phyloP scores from a whole-genome alignment of 768 basidiomycete genomes.

The Lentinula guzmanii region DNA sequence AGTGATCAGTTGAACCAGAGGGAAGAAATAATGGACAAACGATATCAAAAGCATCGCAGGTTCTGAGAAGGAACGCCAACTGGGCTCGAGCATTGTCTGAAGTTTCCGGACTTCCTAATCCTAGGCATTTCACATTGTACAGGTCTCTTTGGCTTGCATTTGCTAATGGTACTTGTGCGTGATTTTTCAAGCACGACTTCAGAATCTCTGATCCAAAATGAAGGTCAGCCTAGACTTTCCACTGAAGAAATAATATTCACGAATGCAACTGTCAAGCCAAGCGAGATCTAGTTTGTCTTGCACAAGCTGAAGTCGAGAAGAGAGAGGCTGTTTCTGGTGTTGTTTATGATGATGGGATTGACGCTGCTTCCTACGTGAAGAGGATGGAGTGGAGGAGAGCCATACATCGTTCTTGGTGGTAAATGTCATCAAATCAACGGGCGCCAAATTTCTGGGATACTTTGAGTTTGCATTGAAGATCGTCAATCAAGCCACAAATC shows the following conservation, averaged over 20 bases:
- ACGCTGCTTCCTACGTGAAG: background rate
- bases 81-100: slow-evolving; percentile 5
- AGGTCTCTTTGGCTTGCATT: background rate
- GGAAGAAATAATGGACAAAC: background rate
- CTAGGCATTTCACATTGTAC: background rate
- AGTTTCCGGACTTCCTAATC: slow-evolving; percentile 5
- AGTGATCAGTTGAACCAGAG: background rate
- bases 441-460: too few species aligned
- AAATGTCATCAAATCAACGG: background rate
- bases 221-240: background rate
- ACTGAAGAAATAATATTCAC: background rate
- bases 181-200: background rate
- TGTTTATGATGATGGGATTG: background rate
- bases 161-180: background rate
- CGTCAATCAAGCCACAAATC: too few species aligned
- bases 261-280: background rate
- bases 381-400: background rate
- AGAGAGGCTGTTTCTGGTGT: background rate
- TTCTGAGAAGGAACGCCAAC: slow-evolving; percentile 1
- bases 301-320: background rate
- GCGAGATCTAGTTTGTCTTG: background rate
- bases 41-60: background rate
- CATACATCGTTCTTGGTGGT: background rate
- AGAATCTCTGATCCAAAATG: background rate
- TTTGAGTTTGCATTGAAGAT: too few species aligned